These are phyloP conservation scores for Apiotrichum sp. DNA, from an alignment of 1,284 basidiomycete genomes.

Conservation along the genomic window DNA sequence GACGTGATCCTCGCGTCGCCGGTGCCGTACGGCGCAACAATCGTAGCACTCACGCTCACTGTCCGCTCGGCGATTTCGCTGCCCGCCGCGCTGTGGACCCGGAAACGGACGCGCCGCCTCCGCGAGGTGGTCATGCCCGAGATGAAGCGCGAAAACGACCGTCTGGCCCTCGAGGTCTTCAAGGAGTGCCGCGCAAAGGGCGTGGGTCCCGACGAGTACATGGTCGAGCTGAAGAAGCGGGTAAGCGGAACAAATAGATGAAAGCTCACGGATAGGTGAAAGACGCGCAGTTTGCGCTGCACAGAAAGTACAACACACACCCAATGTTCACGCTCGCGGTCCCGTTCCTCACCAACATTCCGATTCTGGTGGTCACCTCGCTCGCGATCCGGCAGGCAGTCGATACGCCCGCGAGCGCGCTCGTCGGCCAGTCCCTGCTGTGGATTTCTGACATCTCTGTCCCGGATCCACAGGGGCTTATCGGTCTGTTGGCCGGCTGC, in stretches of 20 bases:
- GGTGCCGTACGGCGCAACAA: constrained; percentile 43
- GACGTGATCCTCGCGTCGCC: constrained; percentile 27
- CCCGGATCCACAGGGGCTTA: constrained; percentile 32
- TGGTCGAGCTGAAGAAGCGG: constrained; percentile 40
- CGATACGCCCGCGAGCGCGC: constrained; percentile 19
- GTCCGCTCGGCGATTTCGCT: constrained; percentile 49
- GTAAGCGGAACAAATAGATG: constrained; percentile 23
- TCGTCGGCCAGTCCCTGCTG: constrained; percentile 34
- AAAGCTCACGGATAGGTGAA: constrained; percentile 28
- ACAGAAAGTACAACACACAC: constrained; percentile 38
- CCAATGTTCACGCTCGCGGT: constrained; percentile 39
- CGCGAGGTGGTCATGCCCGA: constrained; percentile 47
- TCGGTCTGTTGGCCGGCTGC: constrained; percentile 42
- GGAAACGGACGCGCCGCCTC: constrained; percentile 39
- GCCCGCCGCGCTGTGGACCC: constrained; percentile 51
- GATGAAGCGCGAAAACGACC: constrained; percentile 43
- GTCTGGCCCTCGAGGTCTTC: constrained; percentile 40
- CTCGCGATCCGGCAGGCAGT: constrained; percentile 42
- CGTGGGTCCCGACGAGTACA: constrained; percentile 47
- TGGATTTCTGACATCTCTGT: constrained; percentile 44
- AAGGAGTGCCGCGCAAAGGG: constrained; percentile 38
- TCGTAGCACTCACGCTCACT: constrained; percentile 48
- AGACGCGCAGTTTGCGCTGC: constrained; percentile 31
- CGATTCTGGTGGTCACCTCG: constrained; percentile 45
- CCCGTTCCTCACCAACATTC: constrained; percentile 45